Evolutionary conservation across 495 filamentous ascomycete species (phyloP).

Genomic region (Penicillium bovifimosum): DNA sequence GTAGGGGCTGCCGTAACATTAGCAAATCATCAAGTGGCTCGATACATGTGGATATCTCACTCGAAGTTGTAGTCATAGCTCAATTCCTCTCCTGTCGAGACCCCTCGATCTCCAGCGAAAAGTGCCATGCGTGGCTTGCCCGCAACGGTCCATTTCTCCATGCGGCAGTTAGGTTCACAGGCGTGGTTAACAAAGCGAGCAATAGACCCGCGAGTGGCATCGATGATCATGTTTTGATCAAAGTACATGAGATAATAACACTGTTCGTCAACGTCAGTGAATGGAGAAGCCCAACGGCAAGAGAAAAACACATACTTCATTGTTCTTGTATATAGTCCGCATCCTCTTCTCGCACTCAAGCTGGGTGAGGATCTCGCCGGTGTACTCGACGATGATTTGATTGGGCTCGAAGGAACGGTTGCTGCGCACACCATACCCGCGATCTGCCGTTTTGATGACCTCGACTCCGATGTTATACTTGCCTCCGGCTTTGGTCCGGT

Average conservation of each 20-base stretch:
- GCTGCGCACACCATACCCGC: slow-evolving; percentile 85
- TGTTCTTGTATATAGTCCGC: slow-evolving; percentile 86
- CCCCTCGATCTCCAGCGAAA: slow-evolving; percentile 82
- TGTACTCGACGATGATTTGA: slow-evolving; percentile 97
- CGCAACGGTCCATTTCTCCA: slow-evolving; percentile 96
- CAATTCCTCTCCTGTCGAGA: slow-evolving; percentile 90
- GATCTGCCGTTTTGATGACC: slow-evolving; percentile 81
- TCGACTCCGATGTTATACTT: slow-evolving; percentile 90
- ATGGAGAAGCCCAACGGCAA: neutral
- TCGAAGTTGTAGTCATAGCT: slow-evolving; percentile 99
- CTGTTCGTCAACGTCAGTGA: slow-evolving; percentile 38
- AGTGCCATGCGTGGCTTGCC: slow-evolving; percentile 95
- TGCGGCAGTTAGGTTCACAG: slow-evolving; percentile 92
- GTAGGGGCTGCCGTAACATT: slow-evolving; percentile 48
- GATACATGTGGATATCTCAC: slow-evolving; percentile 26
- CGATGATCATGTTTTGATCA: slow-evolving; percentile 97
- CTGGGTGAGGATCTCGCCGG: slow-evolving; percentile 93
- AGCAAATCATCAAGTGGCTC: neutral
- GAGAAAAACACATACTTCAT: slow-evolving; percentile 58
- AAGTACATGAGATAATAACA: slow-evolving; percentile 98
- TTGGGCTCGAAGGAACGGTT: slow-evolving; percentile 82
- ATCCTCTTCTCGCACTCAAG: slow-evolving; percentile 89
- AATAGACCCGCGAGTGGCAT: slow-evolving; percentile 91
- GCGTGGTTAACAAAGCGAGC: slow-evolving; percentile 98
- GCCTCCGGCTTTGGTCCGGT: slow-evolving; percentile 68